Evolutionary conservation across 2,329 filamentous ascomycete species (phyloP), one percentile per base, ranked within the genome.

Genomic region (Passalora sequoiae): DNA sequence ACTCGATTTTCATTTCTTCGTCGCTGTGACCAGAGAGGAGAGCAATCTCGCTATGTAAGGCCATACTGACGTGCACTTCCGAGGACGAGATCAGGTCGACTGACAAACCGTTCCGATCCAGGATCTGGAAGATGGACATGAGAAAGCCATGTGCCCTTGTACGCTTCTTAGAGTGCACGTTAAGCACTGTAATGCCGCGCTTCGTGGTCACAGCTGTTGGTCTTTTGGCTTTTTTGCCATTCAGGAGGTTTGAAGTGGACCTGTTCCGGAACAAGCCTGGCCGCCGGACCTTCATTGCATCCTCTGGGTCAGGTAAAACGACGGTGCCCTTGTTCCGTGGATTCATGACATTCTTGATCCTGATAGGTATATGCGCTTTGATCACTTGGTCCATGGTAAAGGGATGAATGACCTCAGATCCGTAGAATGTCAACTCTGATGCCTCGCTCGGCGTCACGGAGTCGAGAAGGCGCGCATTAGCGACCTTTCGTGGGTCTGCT

Each of bases 11-110:
- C 44, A 73, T 64, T 51, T 73, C 70, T 33, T 74, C 70, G 36
- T 61, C 61, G 40, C 68, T 66, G 9, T 66, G 65, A 19, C 69
- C 69, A 36, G 65, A 69, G 10, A 74, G 64, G 28, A 82, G 64
- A 6, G 75, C 76, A 33, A 72, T 71, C 55, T 89, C 85, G 0
- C 85, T 85, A 66, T 97, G 91, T 50, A 98, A 81, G 6, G 94
- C 92, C 81, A 98, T 89, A 40, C 89, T 96, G 17, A 98, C 89
- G 63, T 98, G 92, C 9, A 97, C 92, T 71, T 98, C 92, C 49
- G 83, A 89, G 2, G 89, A 95, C 35, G 91, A 95, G 64, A 98
- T 97, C 53, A 98, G 78, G 65, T 98, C 92, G 36, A 98, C 92
- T 0, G 87, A 94, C 46, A 98, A 78, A 55, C 84, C 80, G 72